Base-by-base conservation (phyloP, 177 flowering plant species). In the Telopea speciosissima region DNA sequence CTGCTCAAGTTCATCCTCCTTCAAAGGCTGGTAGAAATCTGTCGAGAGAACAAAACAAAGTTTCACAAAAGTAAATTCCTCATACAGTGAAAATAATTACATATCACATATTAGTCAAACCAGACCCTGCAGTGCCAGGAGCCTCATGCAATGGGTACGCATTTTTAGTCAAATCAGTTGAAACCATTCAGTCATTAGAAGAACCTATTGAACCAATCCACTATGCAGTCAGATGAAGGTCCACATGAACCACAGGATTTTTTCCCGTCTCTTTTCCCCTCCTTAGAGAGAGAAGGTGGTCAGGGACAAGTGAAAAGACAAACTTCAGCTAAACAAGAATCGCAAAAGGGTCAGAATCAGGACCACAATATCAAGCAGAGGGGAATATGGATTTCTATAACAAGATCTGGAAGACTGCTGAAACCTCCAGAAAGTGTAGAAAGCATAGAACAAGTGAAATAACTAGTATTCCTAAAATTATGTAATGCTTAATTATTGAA, bases 11-110 rank as follows among this genome's bases (percentile, higher is more conserved):
- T 95, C 97, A 75, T 95, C 99, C 75, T 95, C 90, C 80, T 86
- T 82, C n/a, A 90, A 66, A 14, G 99, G 99, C 17, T 92, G 79
- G 69, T 91, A 91, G 76, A 95, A 87, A 83, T 95, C 99, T 95
- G 83, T 75, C 28, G 73, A 80, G 52, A 71, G 31, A 60, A 69
- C 36, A 44, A 66, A 63, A 25, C 3, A 5, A 8, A 73, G 21
- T 23, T 42, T 73, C 31, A 61, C 31, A 70, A n/a, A 69, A 24
- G 8, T n/a, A 45, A 10, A 28, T 4, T 49, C 19, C 54, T 49
- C 13, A 49, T 49, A 49, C 17, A 49, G 54, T 49, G 54, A 49
- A 13, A 11, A 49, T 49, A 12, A 49, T 49, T 49, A 1, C 1
- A 49, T 1, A 49, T 49, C 5, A 49, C 19, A 49, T 49, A 16